Base-by-base conservation (phyloP, 106 monocot genomes). In the Dendrobium chrysotoxum region DNA sequence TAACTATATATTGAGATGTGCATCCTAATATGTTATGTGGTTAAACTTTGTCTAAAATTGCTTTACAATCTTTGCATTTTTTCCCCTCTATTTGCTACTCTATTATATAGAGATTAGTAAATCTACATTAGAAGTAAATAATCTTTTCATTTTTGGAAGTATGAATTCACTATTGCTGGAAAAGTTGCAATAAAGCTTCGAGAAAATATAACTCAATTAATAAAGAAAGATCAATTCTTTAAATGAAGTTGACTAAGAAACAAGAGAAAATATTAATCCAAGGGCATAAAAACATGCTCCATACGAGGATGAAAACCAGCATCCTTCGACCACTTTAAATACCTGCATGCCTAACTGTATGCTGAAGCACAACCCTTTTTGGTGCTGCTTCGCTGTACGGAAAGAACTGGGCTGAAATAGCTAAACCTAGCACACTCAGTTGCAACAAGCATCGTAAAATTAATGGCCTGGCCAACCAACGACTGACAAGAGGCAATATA, bases 331-430 rank as follows among this genome's bases (percentile, higher is more conserved):
- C 28, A 26, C 35, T 57, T 35, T 75, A 20, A 70, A 54, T 82
- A 96, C 96, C 93, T 80, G 80, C 35, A 78, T 89, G 91, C 12
- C 86, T 57, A 75, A 93, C 85, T 26, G 86, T 88, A 78, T 99
- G 95, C 72, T 99, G 99, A 88, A 99, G 64, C 23, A 91, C 89
- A 72, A 95, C 87, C 83, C 99, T 93, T 87, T 99, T 99, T 53
- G 99, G 99, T 76, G 99, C 99, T 85, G 77, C 71, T 41, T 68
- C 79, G 72, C 87, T 90, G 74, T 99, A 99, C 41, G 99, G 99
- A 75, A 99, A 99, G 35, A 93, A 86, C 75, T 91, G 95, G 7
- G 91, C 88, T 26, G 95, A 95, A 40, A 99, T 9, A 68, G 99
- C 99, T 82, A 99, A 78, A 77, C 79, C 81, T 18, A 99, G 25